These are phyloP conservation scores for Backusella mclennaniae DNA, from an alignment of 192 early-diverging fungal species.

Conservation along the genomic window DNA sequence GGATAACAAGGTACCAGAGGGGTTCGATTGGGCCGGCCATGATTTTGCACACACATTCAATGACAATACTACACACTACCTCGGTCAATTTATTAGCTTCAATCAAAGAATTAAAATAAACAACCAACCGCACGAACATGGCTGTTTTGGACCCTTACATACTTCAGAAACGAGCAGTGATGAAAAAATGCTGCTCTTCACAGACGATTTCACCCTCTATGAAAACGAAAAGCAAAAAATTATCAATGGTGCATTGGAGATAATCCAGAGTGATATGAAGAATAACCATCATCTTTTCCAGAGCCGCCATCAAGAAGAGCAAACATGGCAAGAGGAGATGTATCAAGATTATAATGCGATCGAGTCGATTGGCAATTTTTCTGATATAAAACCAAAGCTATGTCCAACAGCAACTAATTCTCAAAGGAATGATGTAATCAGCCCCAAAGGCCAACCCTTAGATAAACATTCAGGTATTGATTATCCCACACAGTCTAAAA, in stretches of 20 bases:
- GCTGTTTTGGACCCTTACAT: background rate
- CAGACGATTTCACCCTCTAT: background rate
- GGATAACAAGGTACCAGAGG: slow-evolving; percentile 17
- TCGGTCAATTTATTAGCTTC: background rate
- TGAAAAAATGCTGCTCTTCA: background rate
- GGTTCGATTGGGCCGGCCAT: slow-evolving; percentile 12
- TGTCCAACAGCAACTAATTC: background rate
- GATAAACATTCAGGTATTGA: background rate
- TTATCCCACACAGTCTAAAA: slow-evolving; percentile 5
- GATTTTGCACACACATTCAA: slow-evolving; percentile 1
- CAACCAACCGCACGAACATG: background rate
- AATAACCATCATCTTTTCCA: background rate
- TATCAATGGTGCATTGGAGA: background rate
- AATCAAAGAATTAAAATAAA: background rate
- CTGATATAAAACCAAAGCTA: background rate
- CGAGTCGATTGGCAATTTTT: background rate
- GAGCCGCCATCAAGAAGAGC: background rate
- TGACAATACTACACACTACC: background rate
- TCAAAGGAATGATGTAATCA: background rate
- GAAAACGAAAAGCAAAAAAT: background rate
- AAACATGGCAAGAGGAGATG: background rate
- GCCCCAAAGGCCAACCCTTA: background rate
- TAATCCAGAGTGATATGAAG: background rate
- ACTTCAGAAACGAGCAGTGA: background rate
- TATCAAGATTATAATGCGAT: background rate